Base-by-base conservation (phyloP, 2,329 filamentous ascomycete genomes). In the Penicillium sp. region DNA sequence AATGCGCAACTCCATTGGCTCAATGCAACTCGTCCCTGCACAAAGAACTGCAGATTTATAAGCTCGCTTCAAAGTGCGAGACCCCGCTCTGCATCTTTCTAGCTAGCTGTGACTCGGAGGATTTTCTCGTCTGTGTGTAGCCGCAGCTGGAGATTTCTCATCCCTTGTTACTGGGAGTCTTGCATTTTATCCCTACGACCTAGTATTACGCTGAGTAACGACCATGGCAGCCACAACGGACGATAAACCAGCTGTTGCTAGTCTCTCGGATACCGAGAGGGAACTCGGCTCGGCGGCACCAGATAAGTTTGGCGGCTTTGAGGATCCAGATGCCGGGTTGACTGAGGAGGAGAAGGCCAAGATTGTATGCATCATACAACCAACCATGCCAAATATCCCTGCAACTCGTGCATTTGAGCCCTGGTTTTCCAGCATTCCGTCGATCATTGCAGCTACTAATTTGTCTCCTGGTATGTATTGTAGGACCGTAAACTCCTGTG, bases 311-410 rank as follows among this genome's bases (percentile, higher is more conserved):
- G 63, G 59, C 4, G 61, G 61, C 0, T 66, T 75, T 9, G 73
- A 74, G 33, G 86, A 89, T 68, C 86, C 86, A 0, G 90, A 92
- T 76, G 88, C 84, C 53, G 86, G 87, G 8, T 76, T 91, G 68
- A 88, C 83, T 42, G 84, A 84, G 1, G 87, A 86, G 65, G 89
- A 92, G 73, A 84, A 80, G 66, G 84, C 84, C 28, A 82, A 78
- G 53, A 84, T 87, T 70, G 89, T 91, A 78, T 65, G 85, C 58
- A 15, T 1, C 7, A 10, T 40, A 15, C 12, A 6, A 30, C 15
- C 55, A 33, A 15, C 5, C 33, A 24, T 45, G 28, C 26, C 33
- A 44, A 17, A 17, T 22, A n/a, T 12, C 42, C 38, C 13, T 37
- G 17, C 49, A 35, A 22, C 9, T 22, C 30, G 15, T 35, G 4